Percentiles rank a stretch among this genome's conserved stretches.
Evolutionary conservation across 352 stramenopile genomes (phyloP).

Genomic region (Peronosclerospora sorghi): DNA sequence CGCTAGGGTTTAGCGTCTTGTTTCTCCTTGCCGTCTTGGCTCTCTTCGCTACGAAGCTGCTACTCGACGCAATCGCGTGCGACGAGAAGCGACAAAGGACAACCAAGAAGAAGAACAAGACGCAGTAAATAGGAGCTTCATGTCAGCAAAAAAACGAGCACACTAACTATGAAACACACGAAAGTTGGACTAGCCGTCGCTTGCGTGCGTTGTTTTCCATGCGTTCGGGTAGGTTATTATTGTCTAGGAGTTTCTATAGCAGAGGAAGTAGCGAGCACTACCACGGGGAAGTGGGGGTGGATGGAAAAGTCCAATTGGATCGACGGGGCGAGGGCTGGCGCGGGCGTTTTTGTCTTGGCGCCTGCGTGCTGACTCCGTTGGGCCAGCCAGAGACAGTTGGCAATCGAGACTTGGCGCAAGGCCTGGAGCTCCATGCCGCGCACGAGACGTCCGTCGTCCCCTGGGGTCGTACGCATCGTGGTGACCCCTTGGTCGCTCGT

Average conservation of each 20-base stretch:
- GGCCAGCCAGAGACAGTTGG: conserved; percentile 50
- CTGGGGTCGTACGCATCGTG: conserved; percentile 2
- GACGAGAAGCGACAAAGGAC: conserved; percentile 27
- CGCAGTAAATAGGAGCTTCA: conserved; percentile 5
- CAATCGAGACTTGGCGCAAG: conserved; percentile 47
- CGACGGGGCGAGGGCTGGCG: conserved; percentile 4
- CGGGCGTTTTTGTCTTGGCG: conserved; percentile 20
- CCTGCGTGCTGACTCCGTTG: conserved; percentile 30
- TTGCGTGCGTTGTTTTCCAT: background rate
- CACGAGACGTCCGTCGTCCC: conserved; percentile 13
- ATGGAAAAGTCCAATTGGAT: conserved; percentile 49
- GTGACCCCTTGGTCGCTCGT: conserved; percentile 24
- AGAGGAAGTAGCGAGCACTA: conserved; percentile 34
- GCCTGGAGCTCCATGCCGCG: conserved; percentile 38
- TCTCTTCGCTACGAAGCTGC: conserved; percentile 43
- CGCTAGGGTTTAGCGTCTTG: conserved; percentile 29
- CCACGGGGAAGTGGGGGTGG: conserved; percentile 60
- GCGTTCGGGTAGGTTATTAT: background rate
- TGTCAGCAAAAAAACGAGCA: background rate
- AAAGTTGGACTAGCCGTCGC: background rate
- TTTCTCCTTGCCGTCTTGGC: conserved; percentile 36
- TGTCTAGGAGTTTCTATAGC: conserved; percentile 6
- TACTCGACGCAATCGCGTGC: conserved; percentile 45
- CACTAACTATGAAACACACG: background rate
- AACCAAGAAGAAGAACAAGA: conserved; percentile 13